phyloP scores from a whole-genome alignment of 331 rosid genomes.

The Pyracantha coccinea region DNA sequence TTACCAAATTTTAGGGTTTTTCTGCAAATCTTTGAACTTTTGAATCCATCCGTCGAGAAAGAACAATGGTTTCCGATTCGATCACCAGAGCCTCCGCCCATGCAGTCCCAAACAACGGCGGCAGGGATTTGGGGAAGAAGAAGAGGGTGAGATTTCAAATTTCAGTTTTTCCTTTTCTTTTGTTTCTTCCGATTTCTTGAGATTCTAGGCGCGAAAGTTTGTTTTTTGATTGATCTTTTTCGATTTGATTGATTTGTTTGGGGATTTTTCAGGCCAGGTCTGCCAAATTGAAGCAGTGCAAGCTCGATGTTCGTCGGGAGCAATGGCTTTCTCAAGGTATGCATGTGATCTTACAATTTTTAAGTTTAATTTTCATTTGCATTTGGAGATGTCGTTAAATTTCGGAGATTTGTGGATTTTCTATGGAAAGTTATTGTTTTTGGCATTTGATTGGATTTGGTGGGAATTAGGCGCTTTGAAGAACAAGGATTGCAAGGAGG shows the following conservation, averaged over 20 bases:
- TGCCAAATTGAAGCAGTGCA: conserved; percentile 95
- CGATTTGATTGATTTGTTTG: background rate
- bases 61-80: conserved; percentile 71
- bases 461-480: conserved; percentile 48
- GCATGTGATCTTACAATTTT: background rate
- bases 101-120: conserved; percentile 54
- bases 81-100: conserved; percentile 54
- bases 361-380: background rate
- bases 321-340: conserved; percentile 94
- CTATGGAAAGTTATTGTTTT: background rate
- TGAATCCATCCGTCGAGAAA: background rate
- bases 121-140: conserved; percentile 75
- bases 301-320: conserved; percentile 96
- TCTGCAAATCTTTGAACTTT: conserved; percentile 13
- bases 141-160: conserved; percentile 60
- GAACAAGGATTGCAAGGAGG: conserved; percentile 56
- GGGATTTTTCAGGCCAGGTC: conserved; percentile 57
- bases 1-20: conserved; percentile 46
- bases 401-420: background rate
- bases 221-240: background rate
- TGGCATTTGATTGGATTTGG: background rate
- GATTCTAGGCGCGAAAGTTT: background rate
- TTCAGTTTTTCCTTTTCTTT: background rate
- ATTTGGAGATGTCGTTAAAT: background rate
- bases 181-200: background rate